A percentile compares a stretch with the other conserved stretches of the same genome.
phyloP scores from a whole-genome alignment of 306 rosid genomes.

The Fragaria ananassa region DNA sequence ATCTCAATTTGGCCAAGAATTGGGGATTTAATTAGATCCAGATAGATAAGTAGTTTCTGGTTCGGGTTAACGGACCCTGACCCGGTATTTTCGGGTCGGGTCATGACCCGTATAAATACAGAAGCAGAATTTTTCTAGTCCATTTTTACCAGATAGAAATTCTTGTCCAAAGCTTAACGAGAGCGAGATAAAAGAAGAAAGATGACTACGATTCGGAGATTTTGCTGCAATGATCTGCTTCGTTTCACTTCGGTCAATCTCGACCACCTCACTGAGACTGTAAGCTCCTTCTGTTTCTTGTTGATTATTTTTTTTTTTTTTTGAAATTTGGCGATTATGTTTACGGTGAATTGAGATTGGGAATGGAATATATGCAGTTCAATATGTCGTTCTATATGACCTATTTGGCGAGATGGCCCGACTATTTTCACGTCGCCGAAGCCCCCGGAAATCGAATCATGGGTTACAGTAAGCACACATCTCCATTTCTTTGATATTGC shows the following conservation, averaged over 20 bases:
- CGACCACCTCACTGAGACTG: constrained; percentile 97
- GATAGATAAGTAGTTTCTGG: neutral
- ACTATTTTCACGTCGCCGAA: constrained; percentile 89
- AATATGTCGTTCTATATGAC: constrained; percentile 99
- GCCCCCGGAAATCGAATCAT: constrained; percentile 76
- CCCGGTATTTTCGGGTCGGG: neutral
- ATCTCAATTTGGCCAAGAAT: neutral
- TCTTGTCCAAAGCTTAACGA: neutral
- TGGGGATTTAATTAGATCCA: neutral
- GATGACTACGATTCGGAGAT: constrained; percentile 92
- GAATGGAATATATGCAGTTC: constrained; percentile 44
- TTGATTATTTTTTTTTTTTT: neutral
- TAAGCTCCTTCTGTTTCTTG: constrained; percentile 17
- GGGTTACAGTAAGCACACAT: constrained; percentile 78
- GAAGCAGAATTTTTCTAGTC: neutral
- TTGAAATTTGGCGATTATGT: neutral
- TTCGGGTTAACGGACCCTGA: neutral
- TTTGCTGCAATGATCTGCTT: constrained; percentile 95
- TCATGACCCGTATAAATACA: neutral
- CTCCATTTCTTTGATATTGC: neutral
- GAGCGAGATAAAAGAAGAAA: neutral
- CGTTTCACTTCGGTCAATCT: constrained; percentile 83
- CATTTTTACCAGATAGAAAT: neutral
- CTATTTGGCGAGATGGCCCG: constrained; percentile 96
- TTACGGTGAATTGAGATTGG: neutral